Evolutionary conservation across 768 basidiomycete genomes (phyloP), one percentile per base, ranked within the genome.

Genomic region (Boletus edulis): DNA sequence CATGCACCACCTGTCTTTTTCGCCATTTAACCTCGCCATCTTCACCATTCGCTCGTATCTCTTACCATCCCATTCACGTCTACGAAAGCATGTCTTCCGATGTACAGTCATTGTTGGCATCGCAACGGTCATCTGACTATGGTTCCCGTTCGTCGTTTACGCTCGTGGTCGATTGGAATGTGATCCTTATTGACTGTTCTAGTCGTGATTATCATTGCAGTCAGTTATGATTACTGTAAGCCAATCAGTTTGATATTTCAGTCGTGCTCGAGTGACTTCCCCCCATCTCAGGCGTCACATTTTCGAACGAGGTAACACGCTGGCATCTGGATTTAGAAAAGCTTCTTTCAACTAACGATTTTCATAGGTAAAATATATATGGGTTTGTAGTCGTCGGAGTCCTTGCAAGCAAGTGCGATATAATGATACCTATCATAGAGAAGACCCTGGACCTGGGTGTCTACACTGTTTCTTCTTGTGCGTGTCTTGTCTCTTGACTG

Each of bases 221-320:
- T 53, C 17, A 32, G 38, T 50, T 50, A 50, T n/a, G 49, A 50
- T 20, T 42, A 50, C n/a, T 50, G 49, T 50, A 34, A 32, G 49
- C 20, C 40, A 9, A 2, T 27, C 39, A 22, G 10, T 34, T n/a
- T 11, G 18, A 14, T 20, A 5, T 7, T 32, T n/a, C 4, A 10
- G 15, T 34, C 15, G 24, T 18, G 17, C 7, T 17, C 3, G 8
- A n/a, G 4, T 46, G 14, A 41, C 22, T 20, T 29, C 18, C 45
- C 45, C 3, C 31, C 3, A 15, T 2, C 17, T 32, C 8, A 54
- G 52, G 46, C 10, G 46, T 54, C 40, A 42, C 32, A 1, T 54
- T 54, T 48, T 48, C 46, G 13, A 35, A 42, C 3, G 52, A 54
- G 52, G 52, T 54, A 24, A 5, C 7, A 4, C 32, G 18, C 24